A percentile compares a stretch with the other conserved stretches of the same genome.
Conservation (phyloP, 1,284 basidiomycete genomes). For the Ceratobasidium papillatum region DNA sequence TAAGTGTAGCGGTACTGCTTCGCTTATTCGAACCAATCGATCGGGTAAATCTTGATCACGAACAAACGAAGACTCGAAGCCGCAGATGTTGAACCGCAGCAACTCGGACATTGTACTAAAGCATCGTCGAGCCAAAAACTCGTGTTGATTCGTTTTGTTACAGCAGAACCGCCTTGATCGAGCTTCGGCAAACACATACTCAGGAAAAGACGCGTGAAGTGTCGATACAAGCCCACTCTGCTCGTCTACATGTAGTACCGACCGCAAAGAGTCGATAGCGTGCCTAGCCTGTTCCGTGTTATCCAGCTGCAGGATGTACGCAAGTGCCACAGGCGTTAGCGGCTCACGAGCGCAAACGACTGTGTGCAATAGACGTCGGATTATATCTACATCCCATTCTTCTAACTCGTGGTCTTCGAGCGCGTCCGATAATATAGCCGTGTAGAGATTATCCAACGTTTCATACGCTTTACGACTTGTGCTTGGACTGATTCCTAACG, state of each 20-base stretch:
- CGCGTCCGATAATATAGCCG: not conserved
- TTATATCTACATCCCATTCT: not conserved
- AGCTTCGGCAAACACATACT: not conserved
- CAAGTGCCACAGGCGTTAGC: not conserved
- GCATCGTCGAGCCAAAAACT: not conserved
- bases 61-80: not conserved
- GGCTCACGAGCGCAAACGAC: not conserved
- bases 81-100: constrained; percentile 17
- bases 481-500: not conserved
- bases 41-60: not conserved
- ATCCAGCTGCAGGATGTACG: not conserved
- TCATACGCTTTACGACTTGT: not conserved
- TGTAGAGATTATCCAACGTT: not conserved
- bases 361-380: not conserved
- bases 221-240: not conserved
- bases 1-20: not conserved
- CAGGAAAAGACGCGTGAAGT: constrained; percentile 10
- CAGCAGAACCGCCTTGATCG: not conserved
- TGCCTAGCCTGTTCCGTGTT: not conserved
- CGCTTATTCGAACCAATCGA: not conserved
- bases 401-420: not conserved
- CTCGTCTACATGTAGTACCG: not conserved
- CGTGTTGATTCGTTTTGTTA: not conserved
- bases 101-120: not conserved
- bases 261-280: not conserved